Percentiles rank a stretch among this genome's conserved stretches.
Evolutionary conservation across 1,139 yeast genomes (phyloP).

Genomic region (Williopsis jadinii): DNA sequence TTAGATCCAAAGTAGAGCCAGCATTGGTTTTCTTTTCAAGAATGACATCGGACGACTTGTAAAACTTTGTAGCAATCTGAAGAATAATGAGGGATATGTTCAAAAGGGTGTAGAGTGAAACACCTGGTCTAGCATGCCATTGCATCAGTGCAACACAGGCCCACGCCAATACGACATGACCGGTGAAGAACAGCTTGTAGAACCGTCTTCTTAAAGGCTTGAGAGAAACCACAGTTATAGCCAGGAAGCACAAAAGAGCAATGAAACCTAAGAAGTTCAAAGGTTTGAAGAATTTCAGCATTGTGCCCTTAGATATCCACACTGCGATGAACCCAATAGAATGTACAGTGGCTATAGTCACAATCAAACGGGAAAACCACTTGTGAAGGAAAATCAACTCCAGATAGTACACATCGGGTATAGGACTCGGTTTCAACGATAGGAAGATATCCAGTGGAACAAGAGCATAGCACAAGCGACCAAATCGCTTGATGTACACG

Average conservation of each 20-base stretch:
- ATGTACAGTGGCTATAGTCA: slow-evolving; percentile 48
- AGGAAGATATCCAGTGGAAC: slow-evolving; percentile 66
- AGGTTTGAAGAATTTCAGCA: slow-evolving; percentile 35
- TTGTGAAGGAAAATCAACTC: slow-evolving; percentile 75
- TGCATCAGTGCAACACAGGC: slow-evolving; percentile 47
- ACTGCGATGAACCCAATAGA: slow-evolving; percentile 44
- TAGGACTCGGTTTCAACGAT: slow-evolving; percentile 69
- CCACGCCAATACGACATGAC: slow-evolving; percentile 71
- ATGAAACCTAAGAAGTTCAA: slow-evolving; percentile 60
- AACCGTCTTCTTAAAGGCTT: slow-evolving; percentile 44
- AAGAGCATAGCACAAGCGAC: slow-evolving; percentile 65
- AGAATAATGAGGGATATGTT: slow-evolving; percentile 41
- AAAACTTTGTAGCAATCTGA: slow-evolving; percentile 29
- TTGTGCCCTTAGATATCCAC: slow-evolving; percentile 35
- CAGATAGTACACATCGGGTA: slow-evolving; percentile 65
- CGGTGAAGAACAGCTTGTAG: slow-evolving; percentile 54
- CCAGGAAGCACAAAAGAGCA: slow-evolving; percentile 35
- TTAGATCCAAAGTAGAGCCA: slow-evolving; percentile 25
- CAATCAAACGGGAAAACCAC: slow-evolving; percentile 71
- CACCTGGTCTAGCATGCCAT: slow-evolving; percentile 76
- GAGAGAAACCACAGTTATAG: slow-evolving; percentile 50
- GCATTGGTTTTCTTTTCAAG: slow-evolving; percentile 22
- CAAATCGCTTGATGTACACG: slow-evolving; percentile 39
- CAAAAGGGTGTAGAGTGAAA: slow-evolving; percentile 40
- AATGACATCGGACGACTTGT: slow-evolving; percentile 23